These are phyloP conservation scores for Trebouxia gelatinosa DNA, from an alignment of 163 green algal genomes.

Conservation along the genomic window DNA sequence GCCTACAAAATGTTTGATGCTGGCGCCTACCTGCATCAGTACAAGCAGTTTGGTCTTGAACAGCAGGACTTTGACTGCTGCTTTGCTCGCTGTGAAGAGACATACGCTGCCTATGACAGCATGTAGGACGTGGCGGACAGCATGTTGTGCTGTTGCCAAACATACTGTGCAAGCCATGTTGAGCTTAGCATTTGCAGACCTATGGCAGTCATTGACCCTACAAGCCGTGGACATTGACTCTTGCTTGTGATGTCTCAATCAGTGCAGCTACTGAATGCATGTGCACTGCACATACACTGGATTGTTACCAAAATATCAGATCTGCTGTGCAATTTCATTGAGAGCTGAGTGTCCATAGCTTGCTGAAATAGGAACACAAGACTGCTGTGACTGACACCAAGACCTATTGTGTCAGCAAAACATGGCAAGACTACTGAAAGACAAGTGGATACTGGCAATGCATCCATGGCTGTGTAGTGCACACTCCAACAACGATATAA, in stretches of 20 bases:
- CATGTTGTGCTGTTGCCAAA: not conserved
- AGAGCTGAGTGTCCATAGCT: too few species aligned
- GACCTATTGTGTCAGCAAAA: not conserved
- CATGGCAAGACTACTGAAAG: not conserved
- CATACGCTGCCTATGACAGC: slow-evolving; percentile 37
- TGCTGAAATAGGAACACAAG: too few species aligned
- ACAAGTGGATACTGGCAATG: not conserved
- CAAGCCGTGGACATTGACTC: not conserved
- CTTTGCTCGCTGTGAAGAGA: slow-evolving; percentile 63
- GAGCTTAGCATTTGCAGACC: too few species aligned
- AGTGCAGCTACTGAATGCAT: not conserved
- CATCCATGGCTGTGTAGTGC: not conserved
- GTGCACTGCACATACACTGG: too few species aligned
- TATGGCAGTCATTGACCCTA: not conserved
- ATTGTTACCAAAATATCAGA: too few species aligned
- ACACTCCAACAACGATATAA: too few species aligned
- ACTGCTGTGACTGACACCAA: not conserved
- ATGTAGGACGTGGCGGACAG: not conserved
- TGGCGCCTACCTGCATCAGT: slow-evolving; percentile 75
- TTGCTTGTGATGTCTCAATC: not conserved
- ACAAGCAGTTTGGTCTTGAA: slow-evolving; percentile 60
- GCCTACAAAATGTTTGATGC: slow-evolving; percentile 63
- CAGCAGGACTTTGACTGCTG: slow-evolving; percentile 48
- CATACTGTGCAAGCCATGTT: too few species aligned
- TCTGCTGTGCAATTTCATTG: too few species aligned